Evolutionary conservation across 2,329 filamentous ascomycete genomes (phyloP), one percentile per base, ranked within the genome.

Genomic region (Sordariomycetes sp.): DNA sequence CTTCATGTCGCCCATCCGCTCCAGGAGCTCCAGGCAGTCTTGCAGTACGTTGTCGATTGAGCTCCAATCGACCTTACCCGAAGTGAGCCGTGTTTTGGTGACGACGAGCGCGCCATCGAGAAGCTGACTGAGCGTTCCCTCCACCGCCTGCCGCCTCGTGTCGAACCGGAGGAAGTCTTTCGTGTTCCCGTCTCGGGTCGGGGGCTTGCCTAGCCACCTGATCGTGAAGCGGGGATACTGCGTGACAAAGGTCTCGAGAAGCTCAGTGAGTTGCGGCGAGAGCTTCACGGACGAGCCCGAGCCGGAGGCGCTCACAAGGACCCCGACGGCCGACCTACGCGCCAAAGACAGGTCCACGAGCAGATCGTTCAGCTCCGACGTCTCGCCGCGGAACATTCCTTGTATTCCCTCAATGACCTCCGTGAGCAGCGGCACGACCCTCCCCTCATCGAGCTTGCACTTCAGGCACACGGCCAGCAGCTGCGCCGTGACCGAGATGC

Each of bases 121-220:
- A 1, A 80, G 74, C 58, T 78, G 75, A 2, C 74, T 72, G n/a
- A 81, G 73, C 2, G 76, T 75, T 61, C 78, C 77, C 34, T 74
- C 68, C 34, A 84, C 65, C 1, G 76, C 63, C 57, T 79, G 76
- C 39, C 79, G 76, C 42, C 82, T 74, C 61, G 85, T 80, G 60
- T 85, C 81, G 64, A 82, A 83, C 42, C 82, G 78, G 34, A 85
- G 64, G 39, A 78, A 70, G 10, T 81, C 78, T 61, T 85, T 86
- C 8, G 80, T 73, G 13, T 72, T 68, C 22, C 76, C 74, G 55
- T 76, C 74, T 13, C 74, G 73, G 4, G 70, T 70, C 0, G 82
- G 80, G 1, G 76, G 69, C 57, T 79, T 80, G 13, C 83, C 83
- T 2, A 86, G 69, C 80, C 83, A 86, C 52, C 82, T 75, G 7